A percentile compares a stretch with the other conserved stretches of the same genome.
Evolutionary conservation across 352 stramenopile species (phyloP).

Genomic region (Salisapilia sapeloensis): DNA sequence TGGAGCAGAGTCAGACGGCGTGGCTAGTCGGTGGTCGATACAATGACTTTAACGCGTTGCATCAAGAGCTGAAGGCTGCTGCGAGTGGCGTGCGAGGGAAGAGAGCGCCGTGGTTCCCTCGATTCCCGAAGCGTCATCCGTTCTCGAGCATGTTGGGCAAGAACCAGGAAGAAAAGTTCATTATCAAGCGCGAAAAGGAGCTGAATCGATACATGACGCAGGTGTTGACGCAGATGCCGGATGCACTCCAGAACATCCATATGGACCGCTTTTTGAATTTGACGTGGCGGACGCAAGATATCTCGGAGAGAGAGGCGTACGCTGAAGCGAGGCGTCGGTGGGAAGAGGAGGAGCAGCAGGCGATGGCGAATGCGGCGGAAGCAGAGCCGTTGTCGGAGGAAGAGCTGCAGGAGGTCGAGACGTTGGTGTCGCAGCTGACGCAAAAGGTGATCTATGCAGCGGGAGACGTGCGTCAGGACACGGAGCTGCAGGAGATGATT

Average conservation of each 20-base stretch:
- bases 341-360: constrained; percentile 80
- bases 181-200: constrained; percentile 83
- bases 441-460: constrained; percentile 82
- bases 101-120: constrained; percentile 77
- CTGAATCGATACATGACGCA: constrained; percentile 86
- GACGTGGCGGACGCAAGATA: constrained; percentile 71
- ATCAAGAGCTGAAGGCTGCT: constrained; percentile 78
- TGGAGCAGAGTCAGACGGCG: constrained; percentile 78
- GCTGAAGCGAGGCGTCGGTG: constrained; percentile 73
- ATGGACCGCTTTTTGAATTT: constrained; percentile 84
- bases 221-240: constrained; percentile 81
- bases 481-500: constrained; percentile 82
- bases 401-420: constrained; percentile 80
- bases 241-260: constrained; percentile 77
- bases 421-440: constrained; percentile 73
- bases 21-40: constrained; percentile 79
- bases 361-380: constrained; percentile 67
- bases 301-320: constrained; percentile 78
- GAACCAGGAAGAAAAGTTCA: constrained; percentile 85
- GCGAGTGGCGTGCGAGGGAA: constrained; percentile 72
- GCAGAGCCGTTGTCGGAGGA: constrained; percentile 72
- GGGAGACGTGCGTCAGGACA: constrained; percentile 76
- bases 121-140: constrained; percentile 79
- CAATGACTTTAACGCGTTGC: constrained; percentile 83
- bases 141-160: constrained; percentile 85